phyloP scores from a whole-genome alignment of 768 basidiomycete genomes.

The Boletus bicolor region DNA sequence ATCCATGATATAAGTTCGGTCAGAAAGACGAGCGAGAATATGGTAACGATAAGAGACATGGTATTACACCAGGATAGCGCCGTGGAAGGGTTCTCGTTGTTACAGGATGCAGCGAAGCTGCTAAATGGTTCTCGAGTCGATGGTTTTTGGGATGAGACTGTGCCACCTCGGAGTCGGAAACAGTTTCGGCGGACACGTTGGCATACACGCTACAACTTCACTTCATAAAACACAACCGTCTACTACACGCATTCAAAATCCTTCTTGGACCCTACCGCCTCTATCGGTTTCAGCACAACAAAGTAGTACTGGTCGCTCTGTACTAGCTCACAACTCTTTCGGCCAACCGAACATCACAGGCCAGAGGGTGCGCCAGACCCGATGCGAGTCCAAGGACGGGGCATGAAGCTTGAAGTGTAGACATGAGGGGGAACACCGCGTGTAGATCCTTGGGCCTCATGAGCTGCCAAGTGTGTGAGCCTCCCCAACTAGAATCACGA shows the following conservation, averaged over 20 bases:
- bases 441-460: neutral
- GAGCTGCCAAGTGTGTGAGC: neutral
- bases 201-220: constrained; percentile 1
- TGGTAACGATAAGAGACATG: constrained; percentile 80
- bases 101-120: constrained; percentile 6
- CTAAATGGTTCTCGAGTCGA: neutral
- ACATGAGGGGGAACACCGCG: neutral
- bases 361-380: neutral
- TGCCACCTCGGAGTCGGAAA: constrained; percentile 1
- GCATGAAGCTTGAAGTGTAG: neutral
- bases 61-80: constrained; percentile 5
- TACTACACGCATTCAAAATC: neutral
- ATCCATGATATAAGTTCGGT: constrained; percentile 88
- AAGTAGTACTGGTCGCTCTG: neutral
- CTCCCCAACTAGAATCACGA: neutral
- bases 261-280: neutral
- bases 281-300: neutral
- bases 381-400: neutral
- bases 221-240: neutral
- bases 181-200: constrained; percentile 15
- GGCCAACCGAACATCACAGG: neutral
- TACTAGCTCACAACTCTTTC: neutral
- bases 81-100: neutral
- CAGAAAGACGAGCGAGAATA: constrained; percentile 78
- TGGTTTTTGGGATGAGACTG: neutral